These are phyloP conservation scores for Leccinellum luteum DNA, from an alignment of 768 basidiomycete species.

Conservation along the genomic window DNA sequence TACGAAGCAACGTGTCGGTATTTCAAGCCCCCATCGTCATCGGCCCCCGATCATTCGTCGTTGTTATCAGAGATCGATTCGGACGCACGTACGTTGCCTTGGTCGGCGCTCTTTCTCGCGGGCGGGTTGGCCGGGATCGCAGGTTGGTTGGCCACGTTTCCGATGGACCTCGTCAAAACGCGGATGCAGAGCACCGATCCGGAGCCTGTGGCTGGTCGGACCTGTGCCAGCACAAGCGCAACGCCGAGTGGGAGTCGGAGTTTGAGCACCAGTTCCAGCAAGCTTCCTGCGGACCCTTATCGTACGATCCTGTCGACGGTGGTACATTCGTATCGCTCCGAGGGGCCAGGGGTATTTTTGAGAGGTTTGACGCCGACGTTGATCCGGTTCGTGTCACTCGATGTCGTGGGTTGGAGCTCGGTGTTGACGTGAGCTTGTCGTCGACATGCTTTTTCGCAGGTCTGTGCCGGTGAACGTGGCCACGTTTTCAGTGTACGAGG, in stretches of 20 bases:
- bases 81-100: slow-evolving; percentile 37
- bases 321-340: slow-evolving; percentile 54
- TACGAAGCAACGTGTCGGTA: slow-evolving; percentile 65
- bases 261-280: background rate
- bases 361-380: slow-evolving; percentile 78
- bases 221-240: background rate
- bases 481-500: slow-evolving; percentile 73
- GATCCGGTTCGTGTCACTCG: slow-evolving; percentile 49
- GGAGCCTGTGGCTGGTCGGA: background rate
- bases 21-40: slow-evolving; percentile 32
- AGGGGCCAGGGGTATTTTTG: slow-evolving; percentile 72
- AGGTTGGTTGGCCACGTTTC: slow-evolving; percentile 83
- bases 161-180: slow-evolving; percentile 88
- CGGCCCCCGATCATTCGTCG: slow-evolving; percentile 31
- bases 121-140: slow-evolving; percentile 75
- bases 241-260: background rate
- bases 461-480: slow-evolving; percentile 88
- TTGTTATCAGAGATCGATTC: slow-evolving; percentile 42
- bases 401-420: background rate
- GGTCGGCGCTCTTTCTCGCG: slow-evolving; percentile 63
- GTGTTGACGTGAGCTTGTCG: background rate
- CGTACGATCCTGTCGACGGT: slow-evolving; percentile 58
- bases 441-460: slow-evolving; percentile 35
- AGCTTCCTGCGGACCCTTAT: slow-evolving; percentile 46
- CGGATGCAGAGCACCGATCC: slow-evolving; percentile 61